phyloP scores from a whole-genome alignment of 768 basidiomycete species.

The Lactifluus subvellereus region DNA sequence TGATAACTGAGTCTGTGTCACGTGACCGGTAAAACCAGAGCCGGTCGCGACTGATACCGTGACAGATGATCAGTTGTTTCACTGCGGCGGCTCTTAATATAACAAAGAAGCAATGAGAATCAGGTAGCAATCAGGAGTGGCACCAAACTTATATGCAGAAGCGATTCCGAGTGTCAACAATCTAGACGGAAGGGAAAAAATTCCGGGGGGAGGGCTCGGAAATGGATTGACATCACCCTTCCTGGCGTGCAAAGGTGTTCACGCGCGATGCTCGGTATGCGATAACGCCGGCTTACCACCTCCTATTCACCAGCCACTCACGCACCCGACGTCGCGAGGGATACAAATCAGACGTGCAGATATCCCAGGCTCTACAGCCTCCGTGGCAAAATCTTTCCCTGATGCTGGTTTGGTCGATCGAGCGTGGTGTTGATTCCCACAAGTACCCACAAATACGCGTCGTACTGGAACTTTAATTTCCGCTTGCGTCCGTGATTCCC shows the following conservation, averaged over 20 bases:
- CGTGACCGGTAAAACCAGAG: no score
- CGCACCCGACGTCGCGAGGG: neutral
- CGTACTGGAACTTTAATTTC: neutral
- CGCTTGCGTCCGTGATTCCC: neutral
- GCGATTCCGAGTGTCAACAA: neutral
- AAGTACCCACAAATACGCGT: neutral
- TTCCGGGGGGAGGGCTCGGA: neutral
- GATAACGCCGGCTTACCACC: neutral
- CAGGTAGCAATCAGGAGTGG: neutral
- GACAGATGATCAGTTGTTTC: no score
- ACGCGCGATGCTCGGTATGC: neutral
- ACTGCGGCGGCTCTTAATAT: no score
- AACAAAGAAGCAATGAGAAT: no score
- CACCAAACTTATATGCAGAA: neutral
- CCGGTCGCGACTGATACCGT: no score
- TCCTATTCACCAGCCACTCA: neutral
- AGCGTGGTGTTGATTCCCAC: neutral
- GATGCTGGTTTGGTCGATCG: neutral
- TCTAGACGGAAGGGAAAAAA: neutral
- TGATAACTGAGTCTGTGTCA: no score
- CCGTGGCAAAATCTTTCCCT: neutral
- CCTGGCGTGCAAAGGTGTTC: neutral
- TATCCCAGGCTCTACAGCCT: neutral
- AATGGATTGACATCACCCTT: neutral
- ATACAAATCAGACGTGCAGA: neutral